phyloP scores from a whole-genome alignment of 306 rosid species.

The Prosopis cineraria region DNA sequence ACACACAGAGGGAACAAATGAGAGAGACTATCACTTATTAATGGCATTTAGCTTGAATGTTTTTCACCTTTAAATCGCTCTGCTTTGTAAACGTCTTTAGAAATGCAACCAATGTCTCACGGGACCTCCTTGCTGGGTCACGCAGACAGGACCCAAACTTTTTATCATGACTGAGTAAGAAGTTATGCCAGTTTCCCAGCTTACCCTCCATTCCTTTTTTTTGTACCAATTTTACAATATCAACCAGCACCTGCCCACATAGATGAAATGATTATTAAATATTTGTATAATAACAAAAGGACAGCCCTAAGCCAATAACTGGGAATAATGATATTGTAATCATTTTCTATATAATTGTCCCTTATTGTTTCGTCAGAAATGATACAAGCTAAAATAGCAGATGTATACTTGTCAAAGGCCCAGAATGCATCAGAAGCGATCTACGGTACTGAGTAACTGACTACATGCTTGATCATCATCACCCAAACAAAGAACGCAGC shows the following conservation, averaged over 20 bases:
- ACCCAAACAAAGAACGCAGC: not conserved
- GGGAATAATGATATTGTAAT: not conserved
- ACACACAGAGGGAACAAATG: not conserved
- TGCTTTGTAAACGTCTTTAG: conserved; percentile 57
- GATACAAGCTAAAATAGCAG: not conserved
- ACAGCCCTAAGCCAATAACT: not conserved
- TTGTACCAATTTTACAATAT: conserved; percentile 70
- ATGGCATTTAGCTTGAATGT: not conserved
- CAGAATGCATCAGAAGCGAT: conserved; percentile 3
- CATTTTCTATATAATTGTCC: not conserved
- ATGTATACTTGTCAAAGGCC: conserved; percentile 7
- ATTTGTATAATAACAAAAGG: not conserved
- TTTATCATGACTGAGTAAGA: conserved; percentile 54
- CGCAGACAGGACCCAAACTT: conserved; percentile 69
- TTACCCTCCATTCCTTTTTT: conserved; percentile 68
- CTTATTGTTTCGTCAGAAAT: not conserved
- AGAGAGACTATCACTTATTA: not conserved
- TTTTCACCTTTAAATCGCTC: conserved; percentile 57
- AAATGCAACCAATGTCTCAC: conserved; percentile 59
- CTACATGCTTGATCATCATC: not conserved
- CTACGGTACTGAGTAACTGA: not conserved
- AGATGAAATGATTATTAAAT: conserved; percentile 6
- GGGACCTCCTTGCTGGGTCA: conserved; percentile 74
- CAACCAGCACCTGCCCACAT: conserved; percentile 63
- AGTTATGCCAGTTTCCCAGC: conserved; percentile 82